Evolutionary conservation across 345 rosid genomes (phyloP).

Genomic region (Lepidium sativum): DNA sequence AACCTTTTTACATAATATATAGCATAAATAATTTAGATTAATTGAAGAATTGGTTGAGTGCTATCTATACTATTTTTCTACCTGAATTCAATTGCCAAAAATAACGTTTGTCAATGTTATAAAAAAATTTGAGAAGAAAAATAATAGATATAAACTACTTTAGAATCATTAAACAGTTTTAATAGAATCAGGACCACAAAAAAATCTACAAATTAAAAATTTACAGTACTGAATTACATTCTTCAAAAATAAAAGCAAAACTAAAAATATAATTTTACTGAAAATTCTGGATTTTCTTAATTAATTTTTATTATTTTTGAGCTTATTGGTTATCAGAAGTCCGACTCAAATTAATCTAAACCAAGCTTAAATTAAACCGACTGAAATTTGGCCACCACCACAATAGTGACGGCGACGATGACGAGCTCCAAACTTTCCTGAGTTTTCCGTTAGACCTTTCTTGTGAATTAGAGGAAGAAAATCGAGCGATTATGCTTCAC

Average conservation of each 20-base stretch:
- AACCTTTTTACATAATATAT: too few relatives aligned
- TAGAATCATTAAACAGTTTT: neutral
- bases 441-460: neutral
- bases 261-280: neutral
- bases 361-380: neutral
- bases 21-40: too few relatives aligned
- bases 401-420: neutral
- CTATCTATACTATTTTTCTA: too few relatives aligned
- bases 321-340: neutral
- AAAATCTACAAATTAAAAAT: neutral
- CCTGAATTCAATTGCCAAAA: too few relatives aligned
- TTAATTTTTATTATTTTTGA: neutral
- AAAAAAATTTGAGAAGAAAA: too few relatives aligned
- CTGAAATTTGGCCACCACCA: neutral
- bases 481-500: constrained; percentile 38
- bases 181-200: neutral
- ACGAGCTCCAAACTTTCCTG: neutral
- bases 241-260: too few relatives aligned
- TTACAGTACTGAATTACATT: too few relatives aligned
- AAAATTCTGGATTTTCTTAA: too few relatives aligned
- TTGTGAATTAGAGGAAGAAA: constrained; percentile 1
- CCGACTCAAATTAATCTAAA: neutral
- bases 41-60: too few relatives aligned
- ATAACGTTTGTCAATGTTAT: too few relatives aligned
- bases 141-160: neutral